Conservation (phyloP, 129 eudicot genomes). For the Escallonia herrerae region DNA sequence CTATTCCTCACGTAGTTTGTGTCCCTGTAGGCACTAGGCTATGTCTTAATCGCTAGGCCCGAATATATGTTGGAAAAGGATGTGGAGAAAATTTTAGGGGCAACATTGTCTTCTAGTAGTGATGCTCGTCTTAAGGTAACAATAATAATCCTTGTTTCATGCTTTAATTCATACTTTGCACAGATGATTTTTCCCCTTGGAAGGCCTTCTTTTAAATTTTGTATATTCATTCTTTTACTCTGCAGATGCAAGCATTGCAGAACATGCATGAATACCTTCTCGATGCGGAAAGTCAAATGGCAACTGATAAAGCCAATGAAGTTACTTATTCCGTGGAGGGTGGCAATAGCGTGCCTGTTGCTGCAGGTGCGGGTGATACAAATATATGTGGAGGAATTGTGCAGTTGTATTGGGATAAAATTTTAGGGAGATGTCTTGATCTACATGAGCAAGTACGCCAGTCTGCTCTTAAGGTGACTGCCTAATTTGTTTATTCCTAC, state of each 20-base stretch:
- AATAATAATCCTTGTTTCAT: neutral
- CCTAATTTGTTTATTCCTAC: conserved; percentile 2
- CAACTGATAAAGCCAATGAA: conserved; percentile 42
- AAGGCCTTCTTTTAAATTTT: neutral
- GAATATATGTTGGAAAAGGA: conserved; percentile 87
- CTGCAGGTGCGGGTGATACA: conserved; percentile 99
- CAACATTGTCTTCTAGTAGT: conserved; percentile 55
- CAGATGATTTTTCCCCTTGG: neutral
- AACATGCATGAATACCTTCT: conserved; percentile 86
- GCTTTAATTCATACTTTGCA: neutral
- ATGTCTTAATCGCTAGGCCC: conserved; percentile 82
- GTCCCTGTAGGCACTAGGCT: conserved; percentile 75
- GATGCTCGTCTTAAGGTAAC: conserved; percentile 84
- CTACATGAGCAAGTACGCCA: conserved; percentile 74
- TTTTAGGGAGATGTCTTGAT: conserved; percentile 85
- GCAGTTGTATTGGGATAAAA: conserved; percentile 83
- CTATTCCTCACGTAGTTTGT: conserved; percentile 16
- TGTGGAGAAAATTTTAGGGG: conserved; percentile 67
- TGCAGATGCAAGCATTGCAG: conserved; percentile 88
- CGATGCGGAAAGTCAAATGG: conserved; percentile 85
- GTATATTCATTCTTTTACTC: neutral
- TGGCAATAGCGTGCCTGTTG: conserved; percentile 72
- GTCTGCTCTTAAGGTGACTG: conserved; percentile 71
- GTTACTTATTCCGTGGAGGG: conserved; percentile 31
- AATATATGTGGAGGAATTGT: conserved; percentile 93